Evolutionary conservation across 2,329 filamentous ascomycete species (phyloP).

Genomic region (Penicillium sp.): DNA sequence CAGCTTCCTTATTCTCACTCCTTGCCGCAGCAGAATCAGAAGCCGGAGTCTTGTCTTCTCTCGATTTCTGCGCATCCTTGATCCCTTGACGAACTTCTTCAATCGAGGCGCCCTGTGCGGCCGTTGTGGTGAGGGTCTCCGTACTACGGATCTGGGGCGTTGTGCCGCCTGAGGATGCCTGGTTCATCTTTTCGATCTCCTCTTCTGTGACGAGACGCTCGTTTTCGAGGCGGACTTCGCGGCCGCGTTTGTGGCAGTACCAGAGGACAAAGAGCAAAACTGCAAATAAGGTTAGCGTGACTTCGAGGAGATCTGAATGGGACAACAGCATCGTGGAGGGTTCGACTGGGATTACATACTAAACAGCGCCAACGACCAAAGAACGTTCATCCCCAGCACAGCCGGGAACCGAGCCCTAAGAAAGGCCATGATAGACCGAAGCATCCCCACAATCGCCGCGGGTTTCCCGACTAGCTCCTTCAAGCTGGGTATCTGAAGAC

Average conservation of each 20-base stretch:
- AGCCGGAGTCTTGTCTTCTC: constrained; percentile 21
- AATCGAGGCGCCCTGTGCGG: constrained; percentile 44
- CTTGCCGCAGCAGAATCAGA: constrained; percentile 24
- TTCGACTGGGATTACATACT: constrained; percentile 58
- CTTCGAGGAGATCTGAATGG: background rate
- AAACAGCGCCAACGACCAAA: constrained; percentile 88
- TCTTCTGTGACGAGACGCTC: constrained; percentile 55
- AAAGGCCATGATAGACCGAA: constrained; percentile 89
- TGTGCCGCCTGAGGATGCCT: constrained; percentile 37
- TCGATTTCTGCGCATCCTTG: constrained; percentile 42
- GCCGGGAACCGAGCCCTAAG: constrained; percentile 87
- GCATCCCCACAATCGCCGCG: constrained; percentile 80
- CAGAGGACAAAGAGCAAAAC: constrained; percentile 93
- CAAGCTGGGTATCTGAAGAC: constrained; percentile 71
- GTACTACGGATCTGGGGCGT: constrained; percentile 37
- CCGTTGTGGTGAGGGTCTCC: constrained; percentile 47
- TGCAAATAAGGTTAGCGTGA: constrained; percentile 37
- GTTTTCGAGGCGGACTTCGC: constrained; percentile 77
- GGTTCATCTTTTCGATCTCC: constrained; percentile 48
- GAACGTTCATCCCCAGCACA: constrained; percentile 85
- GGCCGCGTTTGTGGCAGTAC: constrained; percentile 97
- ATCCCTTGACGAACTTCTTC: constrained; percentile 48
- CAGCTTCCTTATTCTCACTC: constrained; percentile 10
- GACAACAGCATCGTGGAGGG: too few species aligned
- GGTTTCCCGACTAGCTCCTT: constrained; percentile 84